These are phyloP conservation scores for Pythium aquatile DNA, from an alignment of 352 stramenopile genomes.

Conservation along the genomic window DNA sequence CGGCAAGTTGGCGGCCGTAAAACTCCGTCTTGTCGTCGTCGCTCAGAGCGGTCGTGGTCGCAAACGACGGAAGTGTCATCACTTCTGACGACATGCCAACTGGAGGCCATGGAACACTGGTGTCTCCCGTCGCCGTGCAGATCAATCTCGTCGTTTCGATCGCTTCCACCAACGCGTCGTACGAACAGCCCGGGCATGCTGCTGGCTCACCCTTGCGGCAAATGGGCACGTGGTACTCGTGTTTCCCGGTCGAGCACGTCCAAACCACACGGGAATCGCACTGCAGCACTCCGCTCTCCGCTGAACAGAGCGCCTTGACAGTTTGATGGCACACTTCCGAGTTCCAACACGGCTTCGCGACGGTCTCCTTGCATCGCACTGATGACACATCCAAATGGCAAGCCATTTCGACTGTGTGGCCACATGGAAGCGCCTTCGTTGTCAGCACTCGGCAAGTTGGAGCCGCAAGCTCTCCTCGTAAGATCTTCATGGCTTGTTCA, in stretches of 20 bases:
- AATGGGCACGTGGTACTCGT: conserved; percentile 40
- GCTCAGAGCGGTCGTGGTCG: conserved; percentile 27
- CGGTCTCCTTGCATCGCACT: conserved; percentile 34
- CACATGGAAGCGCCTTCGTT: conserved; percentile 38
- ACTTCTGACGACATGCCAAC: not conserved
- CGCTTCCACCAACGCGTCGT: conserved; percentile 25
- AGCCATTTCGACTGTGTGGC: conserved; percentile 38
- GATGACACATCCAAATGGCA: conserved; percentile 39
- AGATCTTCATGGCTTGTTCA: conserved; percentile 41
- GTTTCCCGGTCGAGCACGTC: conserved; percentile 34
- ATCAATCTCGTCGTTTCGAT: conserved; percentile 21
- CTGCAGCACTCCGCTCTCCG: conserved; percentile 24
- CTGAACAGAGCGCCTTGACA: conserved; percentile 28
- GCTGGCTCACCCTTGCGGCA: conserved; percentile 51
- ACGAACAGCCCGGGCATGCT: conserved; percentile 53
- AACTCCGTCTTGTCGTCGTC: conserved; percentile 34
- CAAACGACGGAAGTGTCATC: conserved; percentile 8
- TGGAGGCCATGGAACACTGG: conserved; percentile 21
- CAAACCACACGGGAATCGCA: conserved; percentile 42
- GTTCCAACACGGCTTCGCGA: conserved; percentile 68
- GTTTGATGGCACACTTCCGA: conserved; percentile 34
- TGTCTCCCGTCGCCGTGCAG: not conserved
- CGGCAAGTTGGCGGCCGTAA: conserved; percentile 39
- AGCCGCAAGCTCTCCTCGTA: conserved; percentile 20
- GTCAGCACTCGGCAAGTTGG: conserved; percentile 17